These are phyloP conservation scores for Diatrype stigma DNA, from an alignment of 2,329 filamentous ascomycete species.

Conservation along the genomic window DNA sequence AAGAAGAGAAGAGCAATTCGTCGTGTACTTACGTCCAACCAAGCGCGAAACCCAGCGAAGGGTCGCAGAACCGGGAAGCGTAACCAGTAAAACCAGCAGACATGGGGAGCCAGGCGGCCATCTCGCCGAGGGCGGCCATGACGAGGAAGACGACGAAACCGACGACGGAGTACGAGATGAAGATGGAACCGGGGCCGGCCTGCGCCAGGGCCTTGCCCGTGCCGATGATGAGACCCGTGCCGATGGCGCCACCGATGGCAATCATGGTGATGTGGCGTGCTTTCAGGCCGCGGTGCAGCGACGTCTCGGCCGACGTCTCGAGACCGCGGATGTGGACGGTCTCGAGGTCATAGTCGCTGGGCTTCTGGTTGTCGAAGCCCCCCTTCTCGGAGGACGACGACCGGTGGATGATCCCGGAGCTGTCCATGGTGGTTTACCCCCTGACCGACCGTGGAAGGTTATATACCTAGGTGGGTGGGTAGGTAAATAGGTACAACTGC, in stretches of 20 bases:
- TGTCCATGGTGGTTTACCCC: slow-evolving; percentile 19
- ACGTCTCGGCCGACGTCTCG: slow-evolving; percentile 45
- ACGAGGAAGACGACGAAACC: slow-evolving; percentile 74
- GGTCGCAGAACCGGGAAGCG: slow-evolving; percentile 73
- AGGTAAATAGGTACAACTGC: too few relatives aligned
- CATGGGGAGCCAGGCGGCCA: slow-evolving; percentile 78
- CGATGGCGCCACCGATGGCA: slow-evolving; percentile 72
- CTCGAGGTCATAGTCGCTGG: slow-evolving; percentile 20
- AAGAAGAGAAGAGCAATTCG: neutral
- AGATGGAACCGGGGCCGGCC: slow-evolving; percentile 59
- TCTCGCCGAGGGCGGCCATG: slow-evolving; percentile 78
- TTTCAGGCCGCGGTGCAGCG: slow-evolving; percentile 49
- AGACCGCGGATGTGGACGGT: slow-evolving; percentile 39
- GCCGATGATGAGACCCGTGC: slow-evolving; percentile 70
- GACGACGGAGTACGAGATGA: slow-evolving; percentile 67
- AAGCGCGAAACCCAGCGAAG: slow-evolving; percentile 74
- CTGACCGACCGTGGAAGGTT: too few relatives aligned
- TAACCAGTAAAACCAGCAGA: slow-evolving; percentile 79
- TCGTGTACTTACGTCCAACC: slow-evolving; percentile 59
- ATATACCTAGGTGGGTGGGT: too few relatives aligned
- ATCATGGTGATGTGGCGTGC: slow-evolving; percentile 55
- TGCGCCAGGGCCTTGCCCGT: slow-evolving; percentile 52
- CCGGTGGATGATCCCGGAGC: slow-evolving; percentile 23
- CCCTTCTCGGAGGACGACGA: slow-evolving; percentile 27
- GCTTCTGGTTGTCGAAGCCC: slow-evolving; percentile 5